Evolutionary conservation across 1,284 basidiomycete genomes (phyloP).

Genomic region (Peniophora sp.): DNA sequence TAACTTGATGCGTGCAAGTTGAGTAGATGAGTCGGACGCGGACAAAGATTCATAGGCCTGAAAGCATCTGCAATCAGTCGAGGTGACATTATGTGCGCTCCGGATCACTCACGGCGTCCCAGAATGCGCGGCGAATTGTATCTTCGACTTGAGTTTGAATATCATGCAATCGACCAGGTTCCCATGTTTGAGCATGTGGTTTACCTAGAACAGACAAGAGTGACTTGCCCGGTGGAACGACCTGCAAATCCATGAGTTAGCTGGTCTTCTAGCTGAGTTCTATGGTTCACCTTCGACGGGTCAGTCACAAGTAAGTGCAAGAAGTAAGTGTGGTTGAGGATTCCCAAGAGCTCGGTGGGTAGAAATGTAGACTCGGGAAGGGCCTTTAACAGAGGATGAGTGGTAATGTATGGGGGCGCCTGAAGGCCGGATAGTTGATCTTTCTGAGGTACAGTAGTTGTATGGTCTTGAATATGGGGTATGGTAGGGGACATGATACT

Average conservation of each 20-base stretch:
- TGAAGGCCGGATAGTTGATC: conserved; percentile 8
- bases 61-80: background rate
- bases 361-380: conserved; percentile 25
- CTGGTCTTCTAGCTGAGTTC: too few species aligned
- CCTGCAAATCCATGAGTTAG: too few species aligned
- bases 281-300: conserved; percentile 26
- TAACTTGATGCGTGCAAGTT: conserved; percentile 41
- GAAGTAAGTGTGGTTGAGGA: conserved; percentile 50
- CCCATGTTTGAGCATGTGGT: conserved; percentile 11
- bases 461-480: too few species aligned
- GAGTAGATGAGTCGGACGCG: conserved; percentile 31
- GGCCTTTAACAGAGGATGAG: conserved; percentile 22
- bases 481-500: too few species aligned
- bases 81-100: too few species aligned
- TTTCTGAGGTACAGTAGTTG: too few species aligned
- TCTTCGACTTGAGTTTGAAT: conserved; percentile 45
- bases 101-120: conserved; percentile 55
- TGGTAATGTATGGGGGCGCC: conserved; percentile 18
- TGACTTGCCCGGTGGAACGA: conserved; percentile 63
- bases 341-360: conserved; percentile 44
- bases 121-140: conserved; percentile 56
- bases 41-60: conserved; percentile 38
- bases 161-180: conserved; percentile 15
- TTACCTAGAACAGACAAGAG: conserved; percentile 52
- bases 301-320: conserved; percentile 56